Evolutionary conservation across 306 rosid species (phyloP), one percentile per base, ranked within the genome.

Genomic region (Vachellia collinsii): DNA sequence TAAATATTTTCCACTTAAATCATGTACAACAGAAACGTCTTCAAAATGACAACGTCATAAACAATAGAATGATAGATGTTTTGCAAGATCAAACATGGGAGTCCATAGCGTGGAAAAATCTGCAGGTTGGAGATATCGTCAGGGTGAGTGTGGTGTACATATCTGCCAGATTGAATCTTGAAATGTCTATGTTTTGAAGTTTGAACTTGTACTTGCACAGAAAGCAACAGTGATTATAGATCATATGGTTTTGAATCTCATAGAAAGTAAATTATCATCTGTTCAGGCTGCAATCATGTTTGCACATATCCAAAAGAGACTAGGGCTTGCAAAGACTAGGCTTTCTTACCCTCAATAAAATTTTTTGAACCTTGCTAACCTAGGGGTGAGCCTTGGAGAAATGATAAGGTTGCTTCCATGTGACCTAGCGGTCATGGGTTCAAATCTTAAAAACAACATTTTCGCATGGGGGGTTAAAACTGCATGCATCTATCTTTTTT

Each of bases 51-150:
- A 59, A 22, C 16, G 65, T 23, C 65, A 59, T 59, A 9, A 59
- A 59, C 65, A 95, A 90, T 82, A 87, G 89, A 82, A 42, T 34
- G 68, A 87, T 93, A 73, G 94, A 93, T 22, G 90, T 95, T 75
- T 83, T 95, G 86, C 97, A 91, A 87, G 93, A 91, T 85, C 96
- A 89, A 73, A 88, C 85, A 84, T 95, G 98, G 99, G 93, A 73
- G 83, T 82, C 89, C 65, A 69, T 90, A 79, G 90, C 92, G 36
- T 95, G 99, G 99, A 95, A 95, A 85, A 86, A 70, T 87, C 86
- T 95, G 90, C 98, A 95, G 89, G 99, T 91, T 84, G 99, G 99
- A 74, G 98, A 95, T 87, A 87, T 95, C 74, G 83, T 95, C 79
- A 90, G 86, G 97, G 98, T 95, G 77, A 87, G 95, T 79, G 59